phyloP scores from a whole-genome alignment of 1,284 basidiomycete species.

The Pseudozyma pruni region DNA sequence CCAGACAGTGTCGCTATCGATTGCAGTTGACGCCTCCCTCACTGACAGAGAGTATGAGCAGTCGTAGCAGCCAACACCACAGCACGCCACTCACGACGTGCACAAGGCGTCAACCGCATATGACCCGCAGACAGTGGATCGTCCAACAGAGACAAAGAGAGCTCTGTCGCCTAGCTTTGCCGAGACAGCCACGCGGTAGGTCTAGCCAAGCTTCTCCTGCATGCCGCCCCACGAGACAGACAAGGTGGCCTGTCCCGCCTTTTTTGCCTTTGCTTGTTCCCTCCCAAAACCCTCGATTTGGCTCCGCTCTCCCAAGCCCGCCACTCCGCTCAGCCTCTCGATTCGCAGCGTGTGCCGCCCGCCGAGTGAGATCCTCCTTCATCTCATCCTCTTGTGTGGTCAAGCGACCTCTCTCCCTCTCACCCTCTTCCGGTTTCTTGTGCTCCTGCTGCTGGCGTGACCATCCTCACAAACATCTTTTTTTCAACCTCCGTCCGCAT shows the following conservation, averaged over 20 bases:
- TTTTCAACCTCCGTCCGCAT: neutral
- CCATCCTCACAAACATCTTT: neutral
- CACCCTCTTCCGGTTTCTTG: too few species aligned
- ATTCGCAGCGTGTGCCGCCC: neutral
- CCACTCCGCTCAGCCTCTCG: conserved; percentile 16
- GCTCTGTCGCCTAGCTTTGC: conserved; percentile 15
- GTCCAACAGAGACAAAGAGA: too few species aligned
- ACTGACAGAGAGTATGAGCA: too few species aligned
- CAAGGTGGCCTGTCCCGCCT: neutral
- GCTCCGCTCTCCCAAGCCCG: conserved; percentile 1
- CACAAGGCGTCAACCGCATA: too few species aligned
- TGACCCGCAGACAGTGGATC: too few species aligned
- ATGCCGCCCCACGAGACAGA: neutral
- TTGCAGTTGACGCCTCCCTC: too few species aligned
- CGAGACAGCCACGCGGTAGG: conserved; percentile 23
- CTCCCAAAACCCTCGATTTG: neutral
- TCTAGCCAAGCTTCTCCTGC: conserved; percentile 4
- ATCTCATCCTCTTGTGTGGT: neutral
- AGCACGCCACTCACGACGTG: too few species aligned
- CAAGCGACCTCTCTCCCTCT: too few species aligned
- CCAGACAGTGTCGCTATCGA: too few species aligned
- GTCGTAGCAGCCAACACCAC: too few species aligned
- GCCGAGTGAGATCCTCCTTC: neutral
- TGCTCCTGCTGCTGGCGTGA: too few species aligned
- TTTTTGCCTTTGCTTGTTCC: neutral